phyloP scores from a whole-genome alignment of 1,284 basidiomycete genomes.

The Trametes pubescens region DNA sequence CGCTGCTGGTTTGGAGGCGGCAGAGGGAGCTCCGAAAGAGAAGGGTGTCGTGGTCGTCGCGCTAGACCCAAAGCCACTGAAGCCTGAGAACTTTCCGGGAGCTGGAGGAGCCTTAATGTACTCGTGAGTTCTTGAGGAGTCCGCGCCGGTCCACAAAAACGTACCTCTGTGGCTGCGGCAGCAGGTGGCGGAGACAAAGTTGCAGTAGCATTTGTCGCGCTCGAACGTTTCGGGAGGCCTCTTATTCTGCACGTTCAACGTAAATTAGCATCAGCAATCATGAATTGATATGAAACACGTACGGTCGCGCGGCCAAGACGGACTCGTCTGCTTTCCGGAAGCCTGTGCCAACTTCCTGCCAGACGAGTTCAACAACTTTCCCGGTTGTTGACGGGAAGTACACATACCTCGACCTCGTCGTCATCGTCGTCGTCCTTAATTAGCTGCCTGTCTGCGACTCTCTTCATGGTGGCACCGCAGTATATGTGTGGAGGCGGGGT shows the following conservation, averaged over 20 bases:
- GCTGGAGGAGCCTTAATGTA: slow-evolving; percentile 18
- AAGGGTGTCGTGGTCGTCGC: slow-evolving; percentile 29
- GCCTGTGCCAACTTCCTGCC: slow-evolving; percentile 54
- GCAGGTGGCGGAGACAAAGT: slow-evolving; percentile 18
- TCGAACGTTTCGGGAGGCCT: slow-evolving; percentile 60
- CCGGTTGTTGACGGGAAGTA: background rate
- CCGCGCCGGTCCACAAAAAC: background rate
- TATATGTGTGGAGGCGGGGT: background rate
- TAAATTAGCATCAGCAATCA: background rate
- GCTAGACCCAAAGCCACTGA: slow-evolving; percentile 56
- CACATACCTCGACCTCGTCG: slow-evolving; percentile 46
- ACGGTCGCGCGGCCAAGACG: slow-evolving; percentile 60
- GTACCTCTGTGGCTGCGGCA: slow-evolving; percentile 26
- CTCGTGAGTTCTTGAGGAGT: background rate
- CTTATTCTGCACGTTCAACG: slow-evolving; percentile 56
- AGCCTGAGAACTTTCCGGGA: slow-evolving; percentile 52
- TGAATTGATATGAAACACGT: slow-evolving; percentile 35
- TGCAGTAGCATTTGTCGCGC: background rate
- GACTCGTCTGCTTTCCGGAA: slow-evolving; percentile 66
- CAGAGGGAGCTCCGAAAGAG: slow-evolving; percentile 30
- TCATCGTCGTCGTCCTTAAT: slow-evolving; percentile 62
- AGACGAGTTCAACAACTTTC: background rate
- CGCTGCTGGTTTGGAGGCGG: slow-evolving; percentile 24
- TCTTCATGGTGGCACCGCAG: slow-evolving; percentile 61
- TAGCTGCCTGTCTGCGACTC: slow-evolving; percentile 77